Evolutionary conservation across 176 grass and related monocot species (phyloP), one percentile per base, ranked within the genome.

Genomic region (Zoysia pacifica): DNA sequence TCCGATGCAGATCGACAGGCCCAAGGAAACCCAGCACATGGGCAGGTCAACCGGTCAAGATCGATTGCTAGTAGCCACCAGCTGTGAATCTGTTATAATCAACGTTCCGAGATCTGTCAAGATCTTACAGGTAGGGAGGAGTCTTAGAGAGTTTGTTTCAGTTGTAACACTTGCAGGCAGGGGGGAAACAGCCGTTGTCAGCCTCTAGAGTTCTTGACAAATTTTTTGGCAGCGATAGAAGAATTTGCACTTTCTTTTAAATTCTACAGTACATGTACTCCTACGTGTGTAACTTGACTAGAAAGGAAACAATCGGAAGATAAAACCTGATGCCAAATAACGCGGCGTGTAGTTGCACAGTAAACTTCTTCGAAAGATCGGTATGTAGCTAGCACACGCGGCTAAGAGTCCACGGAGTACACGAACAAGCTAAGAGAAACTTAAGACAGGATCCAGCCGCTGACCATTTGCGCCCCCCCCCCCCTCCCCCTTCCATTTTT

Each of bases 31-130:
- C 6, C 55, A 19, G 55, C 47, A 16, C 5, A 44, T 42, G 15
- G 48, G 35, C 62, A 7, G 61, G 62, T 53, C 47, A 69, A 68
- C 39, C 12, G 51, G 41, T 80, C 78, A 80, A 79, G 65, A 40
- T 59, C 59, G 50, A 69, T 80, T 80, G 77, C 65, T 80, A 40
- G 28, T 28, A 28, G 28, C 28, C 28, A 28, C 28, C 28, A 28
- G 62, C 48, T 37, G 36, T 14, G 4, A 43, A 7, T 18, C 11
- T 42, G 18, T 13, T 54, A 3, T 41, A 69, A 79, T 79, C 62
- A 19, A 11, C 49, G 12, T 35, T 51, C 10, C n/a, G 44, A n/a
- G 51, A 19, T 71, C 20, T 49, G 28, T 62, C 54, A 9, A 69
- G 48, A 62, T 62, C 53, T 62, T 71, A 45, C 20, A 19, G 16